Evolutionary conservation across 352 stramenopile species (phyloP), one percentile per base, ranked within the genome.

Genomic region (Blastocystis sp.): DNA sequence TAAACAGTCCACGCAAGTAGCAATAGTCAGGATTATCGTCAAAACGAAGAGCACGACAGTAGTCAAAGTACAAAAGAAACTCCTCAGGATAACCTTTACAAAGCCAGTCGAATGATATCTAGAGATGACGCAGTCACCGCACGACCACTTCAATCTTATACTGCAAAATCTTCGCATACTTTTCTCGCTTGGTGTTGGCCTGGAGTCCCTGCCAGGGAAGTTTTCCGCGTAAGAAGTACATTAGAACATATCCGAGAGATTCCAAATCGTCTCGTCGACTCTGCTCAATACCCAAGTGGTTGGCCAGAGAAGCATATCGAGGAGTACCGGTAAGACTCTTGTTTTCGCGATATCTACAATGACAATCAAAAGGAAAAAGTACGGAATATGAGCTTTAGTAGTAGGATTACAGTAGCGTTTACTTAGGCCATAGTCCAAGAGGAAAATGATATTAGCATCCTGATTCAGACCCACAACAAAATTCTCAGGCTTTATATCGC

Each of bases 401-500:
- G 94, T 91, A 11, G 95, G 95, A 92, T 98, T 94, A 39, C 95
- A 93, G 91, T 97, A 98, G 69, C 96, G 95, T 91, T 98, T 98
- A 54, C 95, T 94, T 18, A 98, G 90, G 66, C 95, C 95, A 92
- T 98, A 98, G 91, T 98, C 95, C 90, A 98, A 98, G 90, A 98
- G 94, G 92, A 98, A 94, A 91, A 98, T 94, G 37, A 97, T 93
- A 78, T 95, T 95, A 45, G 95, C 93, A 20, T 94, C 90, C 75
- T 95, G 94, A n/a, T 95, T 94, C 3, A 96, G 92, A 53, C 95
- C 95, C 90, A 98, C 97, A 0, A 98, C 90, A 90, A 98, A 98
- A 92, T 98, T 98, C 91, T 98, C 95, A 16, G 95, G 95, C 91
- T 98, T 98, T 66, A 98, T 95, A 91, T 98, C 95, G 43, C 95